Evolutionary conservation across 345 rosid species (phyloP).

Genomic region (Eucalyptus pauciflora): DNA sequence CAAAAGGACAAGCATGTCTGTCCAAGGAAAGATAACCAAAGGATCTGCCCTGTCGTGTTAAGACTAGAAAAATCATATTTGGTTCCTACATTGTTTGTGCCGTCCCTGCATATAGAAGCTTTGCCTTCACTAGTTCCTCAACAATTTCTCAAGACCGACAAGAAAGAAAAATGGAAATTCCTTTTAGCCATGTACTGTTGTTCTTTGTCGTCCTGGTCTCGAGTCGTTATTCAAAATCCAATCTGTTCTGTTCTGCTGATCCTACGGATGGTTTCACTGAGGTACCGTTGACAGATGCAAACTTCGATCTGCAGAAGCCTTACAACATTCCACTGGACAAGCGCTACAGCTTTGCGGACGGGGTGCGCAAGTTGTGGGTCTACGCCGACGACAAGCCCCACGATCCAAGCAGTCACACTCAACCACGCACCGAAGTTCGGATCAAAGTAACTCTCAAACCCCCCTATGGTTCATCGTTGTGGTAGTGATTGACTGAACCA

Average conservation of each 20-base stretch:
- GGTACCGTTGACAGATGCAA: slow-evolving; percentile 5
- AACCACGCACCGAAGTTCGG: slow-evolving; percentile 17
- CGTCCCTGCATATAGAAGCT: not conserved
- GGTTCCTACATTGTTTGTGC: not conserved
- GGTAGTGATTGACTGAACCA: not conserved
- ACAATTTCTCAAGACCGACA: not conserved
- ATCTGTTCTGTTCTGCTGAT: not conserved
- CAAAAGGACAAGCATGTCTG: not conserved
- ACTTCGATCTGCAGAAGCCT: slow-evolving; percentile 6
- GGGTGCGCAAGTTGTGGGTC: slow-evolving; percentile 7
- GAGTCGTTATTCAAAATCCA: not conserved
- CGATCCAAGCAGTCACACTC: slow-evolving; percentile 3
- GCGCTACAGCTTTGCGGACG: not conserved
- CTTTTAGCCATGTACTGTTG: not conserved
- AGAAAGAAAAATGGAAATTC: not conserved
- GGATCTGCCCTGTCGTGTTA: not conserved
- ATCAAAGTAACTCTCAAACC: not conserved
- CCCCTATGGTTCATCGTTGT: rapidly evolving
- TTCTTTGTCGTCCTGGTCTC: not conserved
- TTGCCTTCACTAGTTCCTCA: not conserved
- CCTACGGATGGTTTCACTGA: slow-evolving; percentile 8
- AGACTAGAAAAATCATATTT: not conserved
- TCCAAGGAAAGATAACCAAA: not conserved
- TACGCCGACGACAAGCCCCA: slow-evolving; percentile 9
- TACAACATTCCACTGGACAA: not conserved